Evolutionary conservation across 169 alveolate genomes (phyloP), one percentile per base, ranked within the genome.

Genomic region (Plasmodium gallinaceum): DNA sequence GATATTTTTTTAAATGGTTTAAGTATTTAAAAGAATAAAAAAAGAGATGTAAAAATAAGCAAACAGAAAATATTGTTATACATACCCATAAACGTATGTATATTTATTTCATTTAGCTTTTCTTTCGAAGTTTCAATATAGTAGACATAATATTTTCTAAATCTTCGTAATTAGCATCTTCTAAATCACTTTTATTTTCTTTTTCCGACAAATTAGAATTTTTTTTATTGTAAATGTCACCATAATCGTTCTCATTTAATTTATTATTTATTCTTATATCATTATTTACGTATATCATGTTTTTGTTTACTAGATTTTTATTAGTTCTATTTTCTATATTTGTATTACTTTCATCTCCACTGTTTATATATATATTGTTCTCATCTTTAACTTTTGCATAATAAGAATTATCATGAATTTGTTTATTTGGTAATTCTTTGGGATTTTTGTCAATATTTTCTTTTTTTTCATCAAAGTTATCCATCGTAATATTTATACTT

Each of bases 71-170:
- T 4, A 32, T 32, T 4, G 4, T 32, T 51, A 51, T 52, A 52
- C 22, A 10, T 14, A 52, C 12, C 7, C 22, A 52, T 52, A 12
- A 16, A 6, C 12, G 62, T 64, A 12, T 64, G 10, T n/a, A 14
- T 68, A 16, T 43, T 43, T 45, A 10, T 68, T 68, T 68, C 42
- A 16, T 70, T 51, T 75, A 62, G n/a, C 39, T 54, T 42, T 66
- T 66, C 52, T 80, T 54, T 61, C 90, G 18, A 9, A 80, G 37
- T 14, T 80, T 80, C 37, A 80, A 68, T 37, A 80, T 65, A 32
- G 90, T 80, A 80, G 78, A 80, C 83, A 80, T 80, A 54, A 80
- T 80, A 39, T 80, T 80, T 80, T 80, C 90, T 48, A 80, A 26
- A 72, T 80, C 90, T 60, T 80, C 90, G 37, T 45, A 52, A 39